phyloP scores from a whole-genome alignment of 2,329 filamentous ascomycete genomes.

The Claviceps humidiphila region DNA sequence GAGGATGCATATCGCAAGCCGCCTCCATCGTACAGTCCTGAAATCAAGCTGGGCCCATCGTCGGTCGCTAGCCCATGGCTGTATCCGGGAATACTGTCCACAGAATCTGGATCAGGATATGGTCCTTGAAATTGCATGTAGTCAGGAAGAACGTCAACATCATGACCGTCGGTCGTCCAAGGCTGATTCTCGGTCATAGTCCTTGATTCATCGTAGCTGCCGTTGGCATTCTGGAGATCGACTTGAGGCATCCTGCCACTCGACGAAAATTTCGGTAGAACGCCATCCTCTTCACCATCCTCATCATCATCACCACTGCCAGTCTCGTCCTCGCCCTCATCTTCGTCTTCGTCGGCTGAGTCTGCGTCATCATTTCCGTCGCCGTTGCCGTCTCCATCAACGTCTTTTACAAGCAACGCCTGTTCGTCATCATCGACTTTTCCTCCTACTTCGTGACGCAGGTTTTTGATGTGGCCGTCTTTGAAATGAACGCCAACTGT shows the following conservation, averaged over 20 bases:
- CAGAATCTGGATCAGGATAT: slow-evolving; percentile 4
- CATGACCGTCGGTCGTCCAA: slow-evolving; percentile 3
- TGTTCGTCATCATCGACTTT: neutral
- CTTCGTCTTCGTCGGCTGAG: slow-evolving; percentile 13
- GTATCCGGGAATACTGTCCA: slow-evolving; percentile 1
- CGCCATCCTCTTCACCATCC: slow-evolving; percentile 21
- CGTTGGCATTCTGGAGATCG: neutral
- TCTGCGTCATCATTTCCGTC: slow-evolving; percentile 16
- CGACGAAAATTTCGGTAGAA: slow-evolving; percentile 19
- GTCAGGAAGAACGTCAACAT: neutral
- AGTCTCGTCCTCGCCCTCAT: slow-evolving; percentile 10
- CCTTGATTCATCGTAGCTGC: slow-evolving; percentile 7
- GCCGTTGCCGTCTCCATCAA: slow-evolving; percentile 16
- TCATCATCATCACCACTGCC: slow-evolving; percentile 15
- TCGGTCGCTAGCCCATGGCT: neutral
- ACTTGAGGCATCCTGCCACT: slow-evolving; percentile 9
- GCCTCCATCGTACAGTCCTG: slow-evolving; percentile 4
- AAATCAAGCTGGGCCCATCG: slow-evolving; percentile 3
- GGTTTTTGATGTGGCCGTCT: slow-evolving; percentile 65
- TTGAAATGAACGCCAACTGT: slow-evolving; percentile 78
- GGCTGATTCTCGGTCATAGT: slow-evolving; percentile 3
- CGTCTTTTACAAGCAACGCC: neutral
- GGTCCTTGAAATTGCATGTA: slow-evolving; percentile 5
- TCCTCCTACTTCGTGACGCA: slow-evolving; percentile 40
- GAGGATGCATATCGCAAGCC: slow-evolving; percentile 5